Evolutionary conservation across 352 stramenopile species (phyloP), one percentile per base, ranked within the genome.

Genomic region (Pythium pyrilobum): DNA sequence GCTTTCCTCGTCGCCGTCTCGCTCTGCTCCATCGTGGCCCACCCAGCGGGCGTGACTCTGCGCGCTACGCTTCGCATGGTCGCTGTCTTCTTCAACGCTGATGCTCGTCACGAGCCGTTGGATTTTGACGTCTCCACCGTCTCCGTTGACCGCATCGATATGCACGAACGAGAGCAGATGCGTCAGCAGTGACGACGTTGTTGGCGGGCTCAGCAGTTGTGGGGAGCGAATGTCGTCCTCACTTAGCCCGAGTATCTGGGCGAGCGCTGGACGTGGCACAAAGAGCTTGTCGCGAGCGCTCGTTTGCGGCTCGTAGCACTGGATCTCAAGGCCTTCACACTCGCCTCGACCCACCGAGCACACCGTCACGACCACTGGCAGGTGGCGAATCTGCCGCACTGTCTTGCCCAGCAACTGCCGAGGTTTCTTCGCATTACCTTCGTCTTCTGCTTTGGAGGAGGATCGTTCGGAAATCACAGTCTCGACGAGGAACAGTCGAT

Each of bases 401-500:
- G 67, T 70, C 52, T 83, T 86, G 45, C 50, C 54, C 37, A 86
- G 45, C 12, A 56, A 27, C 20, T 21, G 43, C 6, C 37, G 40
- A 9, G 52, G 51, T 11, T 11, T 27, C 3, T n/a, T 59, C 10
- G 45, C 20, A 0, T 2, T 21, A 6, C 9, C 10, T 11, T 18
- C 9, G 3, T 42, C 31, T 42, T 40, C 4, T 3, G 10, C 7
- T 34, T 20, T 11, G 36, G 3, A 24, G 16, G 18, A n/a, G 6
- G 0, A 12, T 34, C 7, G 29, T 34, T 34, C 7, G 7, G 29
- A 34, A 34, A 12, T n/a, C n/a, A n/a, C n/a, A 20, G 56, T 62
- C 11, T 88, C 73, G 0, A 66, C 67, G 4, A 90, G 56, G 24
- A 74, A 85, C 3, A 90, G 52, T 0, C 73, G 71, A 31, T 69